These are phyloP conservation scores for Trichodelitschia bisporula DNA, from an alignment of 495 filamentous ascomycete species.

Conservation along the genomic window DNA sequence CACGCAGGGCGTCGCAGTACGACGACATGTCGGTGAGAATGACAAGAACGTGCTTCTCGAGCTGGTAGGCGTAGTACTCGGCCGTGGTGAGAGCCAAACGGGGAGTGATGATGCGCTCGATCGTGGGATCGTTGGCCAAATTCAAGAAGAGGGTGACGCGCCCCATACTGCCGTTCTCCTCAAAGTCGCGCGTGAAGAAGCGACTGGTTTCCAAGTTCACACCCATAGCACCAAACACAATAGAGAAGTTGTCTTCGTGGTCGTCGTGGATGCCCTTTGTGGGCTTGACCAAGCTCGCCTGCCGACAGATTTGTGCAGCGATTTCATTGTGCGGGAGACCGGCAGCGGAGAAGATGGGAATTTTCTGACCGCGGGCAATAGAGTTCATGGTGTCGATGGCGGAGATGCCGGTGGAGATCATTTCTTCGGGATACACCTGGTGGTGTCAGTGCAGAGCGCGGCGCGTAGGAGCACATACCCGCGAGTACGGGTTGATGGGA, in stretches of 20 bases:
- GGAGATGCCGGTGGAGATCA: conserved; percentile 98
- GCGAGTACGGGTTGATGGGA: conserved; percentile 94
- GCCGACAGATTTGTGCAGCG: conserved; percentile 89
- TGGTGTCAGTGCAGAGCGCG: conserved; percentile 4
- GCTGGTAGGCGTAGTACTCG: conserved; percentile 98
- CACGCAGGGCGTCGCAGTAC: conserved; percentile 96
- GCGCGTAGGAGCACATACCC: conserved; percentile 31
- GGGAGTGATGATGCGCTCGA: conserved; percentile 99
- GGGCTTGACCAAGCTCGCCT: conserved; percentile 74
- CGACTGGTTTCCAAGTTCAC: conserved; percentile 97
- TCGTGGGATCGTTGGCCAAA: conserved; percentile 97
- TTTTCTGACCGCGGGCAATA: conserved; percentile 97
- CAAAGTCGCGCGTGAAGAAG: conserved; percentile 97
- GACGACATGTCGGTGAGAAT: conserved; percentile 95
- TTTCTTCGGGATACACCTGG: conserved; percentile 95
- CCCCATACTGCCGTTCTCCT: conserved; percentile 98
- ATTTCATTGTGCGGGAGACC: conserved; percentile 99
- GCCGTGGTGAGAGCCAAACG: conserved; percentile 95
- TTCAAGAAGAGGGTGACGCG: conserved; percentile 94
- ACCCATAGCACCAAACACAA: conserved; percentile 99
- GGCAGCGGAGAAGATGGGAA: conserved; percentile 95
- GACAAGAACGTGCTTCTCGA: conserved; percentile 97
- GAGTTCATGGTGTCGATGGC: conserved; percentile 99
- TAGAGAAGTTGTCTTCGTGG: conserved; percentile 98
- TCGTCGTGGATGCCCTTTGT: conserved; percentile 92